phyloP scores from a whole-genome alignment of 768 basidiomycete species.

The Leccinum variicolor region DNA sequence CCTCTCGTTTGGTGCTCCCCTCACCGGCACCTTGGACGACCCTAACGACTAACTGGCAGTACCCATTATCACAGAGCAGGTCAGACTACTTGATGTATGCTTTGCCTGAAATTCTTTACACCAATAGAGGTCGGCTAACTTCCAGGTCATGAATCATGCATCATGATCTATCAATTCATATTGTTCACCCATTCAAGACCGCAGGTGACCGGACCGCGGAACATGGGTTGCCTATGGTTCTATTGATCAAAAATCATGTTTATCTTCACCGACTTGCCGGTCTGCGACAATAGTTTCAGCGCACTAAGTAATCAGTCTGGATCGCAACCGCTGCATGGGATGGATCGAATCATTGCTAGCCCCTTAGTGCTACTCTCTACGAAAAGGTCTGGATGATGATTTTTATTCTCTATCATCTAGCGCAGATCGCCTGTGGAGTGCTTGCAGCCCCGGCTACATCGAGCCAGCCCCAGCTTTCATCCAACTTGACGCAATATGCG shows the following conservation, averaged over 20 bases:
- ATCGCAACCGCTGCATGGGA: conserved; percentile 1
- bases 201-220: background rate
- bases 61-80: background rate
- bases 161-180: background rate
- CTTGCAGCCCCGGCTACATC: conserved; percentile 12
- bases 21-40: background rate
- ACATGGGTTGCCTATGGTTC: background rate
- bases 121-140: background rate
- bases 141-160: background rate
- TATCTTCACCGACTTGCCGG: background rate
- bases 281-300: conserved; percentile 5
- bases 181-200: background rate
- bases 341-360: background rate
- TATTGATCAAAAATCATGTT: background rate
- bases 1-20: background rate
- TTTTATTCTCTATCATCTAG: conserved; percentile 4
- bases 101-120: background rate
- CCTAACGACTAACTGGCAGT: background rate
- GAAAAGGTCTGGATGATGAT: conserved; percentile 6
- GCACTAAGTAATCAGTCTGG: background rate
- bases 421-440: conserved; percentile 13
- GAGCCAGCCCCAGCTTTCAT: background rate
- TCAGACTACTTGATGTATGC: background rate
- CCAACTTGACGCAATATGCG: background rate
- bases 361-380: background rate